Evolutionary conservation across 768 basidiomycete genomes (phyloP).

Genomic region (Agrocybe chaxingu): DNA sequence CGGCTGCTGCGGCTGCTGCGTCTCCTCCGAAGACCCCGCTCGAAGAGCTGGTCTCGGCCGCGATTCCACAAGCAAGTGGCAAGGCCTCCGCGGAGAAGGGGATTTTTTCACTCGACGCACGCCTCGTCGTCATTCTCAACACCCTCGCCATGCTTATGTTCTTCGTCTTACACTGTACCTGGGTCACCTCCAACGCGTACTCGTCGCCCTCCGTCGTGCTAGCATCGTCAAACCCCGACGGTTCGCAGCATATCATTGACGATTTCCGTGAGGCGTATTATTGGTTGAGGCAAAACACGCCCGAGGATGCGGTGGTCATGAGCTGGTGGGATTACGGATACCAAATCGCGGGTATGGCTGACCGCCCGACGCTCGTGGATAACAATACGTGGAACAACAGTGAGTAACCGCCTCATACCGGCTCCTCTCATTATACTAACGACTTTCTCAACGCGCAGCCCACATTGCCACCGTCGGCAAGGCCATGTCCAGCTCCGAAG

Average conservation of each 20-base stretch:
- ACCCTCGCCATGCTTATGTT: slow-evolving; percentile 75
- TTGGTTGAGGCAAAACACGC: slow-evolving; percentile 95
- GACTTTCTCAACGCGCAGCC: slow-evolving; percentile 40
- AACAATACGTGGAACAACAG: slow-evolving; percentile 99
- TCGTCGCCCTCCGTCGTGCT: slow-evolving; percentile 98
- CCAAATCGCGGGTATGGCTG: slow-evolving; percentile 99
- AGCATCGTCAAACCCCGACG: slow-evolving; percentile 75
- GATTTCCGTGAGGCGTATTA: slow-evolving; percentile 99
- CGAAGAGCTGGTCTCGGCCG: slow-evolving; percentile 39
- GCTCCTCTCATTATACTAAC: not conserved
- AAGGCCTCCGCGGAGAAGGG: slow-evolving; percentile 45
- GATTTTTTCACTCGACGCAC: slow-evolving; percentile 83
- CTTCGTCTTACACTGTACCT: slow-evolving; percentile 97
- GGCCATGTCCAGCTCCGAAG: slow-evolving; percentile 93
- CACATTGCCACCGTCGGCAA: slow-evolving; percentile 99
- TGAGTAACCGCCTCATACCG: slow-evolving; percentile 35
- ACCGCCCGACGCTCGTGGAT: slow-evolving; percentile 92
- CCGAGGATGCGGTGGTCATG: slow-evolving; percentile 91
- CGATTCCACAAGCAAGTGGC: slow-evolving; percentile 29
- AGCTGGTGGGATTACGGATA: slow-evolving; percentile 99
- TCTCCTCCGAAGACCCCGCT: slow-evolving; percentile 29
- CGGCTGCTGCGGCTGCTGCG: slow-evolving; percentile 30
- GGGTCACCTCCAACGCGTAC: slow-evolving; percentile 92
- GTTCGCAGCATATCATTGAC: slow-evolving; percentile 92
- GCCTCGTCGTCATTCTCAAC: slow-evolving; percentile 71